phyloP scores from a whole-genome alignment of 345 rosid genomes.

The Moricandia moricandioides region DNA sequence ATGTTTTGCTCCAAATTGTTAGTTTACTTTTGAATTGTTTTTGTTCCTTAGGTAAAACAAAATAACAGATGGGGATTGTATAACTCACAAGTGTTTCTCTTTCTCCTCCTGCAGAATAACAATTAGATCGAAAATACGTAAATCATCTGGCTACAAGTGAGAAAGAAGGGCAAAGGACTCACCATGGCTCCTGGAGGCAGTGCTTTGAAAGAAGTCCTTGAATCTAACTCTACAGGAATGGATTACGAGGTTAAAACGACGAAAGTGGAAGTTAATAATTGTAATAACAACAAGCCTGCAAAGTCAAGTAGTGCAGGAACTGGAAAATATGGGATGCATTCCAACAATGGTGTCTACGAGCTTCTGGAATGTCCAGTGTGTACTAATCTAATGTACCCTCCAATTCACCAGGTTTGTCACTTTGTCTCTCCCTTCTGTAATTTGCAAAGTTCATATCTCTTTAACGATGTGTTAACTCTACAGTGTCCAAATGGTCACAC shows the following conservation, averaged over 20 bases:
- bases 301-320: constrained; percentile 45
- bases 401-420: constrained; percentile 54
- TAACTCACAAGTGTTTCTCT: neutral
- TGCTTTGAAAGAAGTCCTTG: constrained; percentile 58
- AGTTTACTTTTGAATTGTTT: neutral
- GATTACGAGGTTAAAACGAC: constrained; percentile 52
- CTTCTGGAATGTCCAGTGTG: constrained; percentile 89
- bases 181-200: constrained; percentile 66
- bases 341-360: constrained; percentile 69
- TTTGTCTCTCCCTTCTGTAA: neutral
- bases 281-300: constrained; percentile 48
- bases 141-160: neutral
- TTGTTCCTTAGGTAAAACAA: neutral
- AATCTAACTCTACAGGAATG: constrained; percentile 44
- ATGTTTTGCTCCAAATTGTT: constrained; percentile 23
- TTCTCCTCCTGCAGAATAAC: constrained; percentile 21
- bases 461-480: neutral
- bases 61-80: too few relatives aligned
- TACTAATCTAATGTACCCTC: constrained; percentile 78
- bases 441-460: constrained; percentile 1
- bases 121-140: constrained; percentile 11
- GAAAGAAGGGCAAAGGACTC: neutral
- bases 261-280: constrained; percentile 40
- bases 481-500: constrained; percentile 98
- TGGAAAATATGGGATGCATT: constrained; percentile 52